Evolutionary conservation across 164 flowering plant species (phyloP).

Genomic region (Macadamia integrifolia): DNA sequence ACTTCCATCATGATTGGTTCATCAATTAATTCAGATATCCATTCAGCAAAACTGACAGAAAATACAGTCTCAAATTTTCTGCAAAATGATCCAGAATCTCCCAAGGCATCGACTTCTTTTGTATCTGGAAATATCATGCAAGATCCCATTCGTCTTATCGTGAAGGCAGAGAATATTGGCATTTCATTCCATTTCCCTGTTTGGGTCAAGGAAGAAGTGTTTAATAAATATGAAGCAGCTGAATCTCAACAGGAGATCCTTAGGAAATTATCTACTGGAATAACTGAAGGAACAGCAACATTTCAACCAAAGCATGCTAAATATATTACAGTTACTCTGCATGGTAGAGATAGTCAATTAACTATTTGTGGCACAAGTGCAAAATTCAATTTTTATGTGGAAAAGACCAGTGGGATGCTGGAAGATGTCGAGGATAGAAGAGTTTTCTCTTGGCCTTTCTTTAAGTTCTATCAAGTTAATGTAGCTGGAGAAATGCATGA

Average conservation of each 20-base stretch:
- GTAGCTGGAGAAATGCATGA: conserved; percentile 33
- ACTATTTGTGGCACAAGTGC: conserved; percentile 19
- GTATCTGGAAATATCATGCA: conserved; percentile 11
- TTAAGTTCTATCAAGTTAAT: conserved; percentile 41
- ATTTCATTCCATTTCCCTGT: conserved; percentile 55
- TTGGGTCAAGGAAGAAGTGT: conserved; percentile 16
- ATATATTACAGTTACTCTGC: conserved; percentile 35
- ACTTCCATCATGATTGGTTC: conserved; percentile 12
- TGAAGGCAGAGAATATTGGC: conserved; percentile 45
- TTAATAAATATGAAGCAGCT: conserved; percentile 8
- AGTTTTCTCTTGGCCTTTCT: conserved; percentile 50
- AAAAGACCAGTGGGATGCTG: conserved; percentile 40
- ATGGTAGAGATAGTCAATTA: conserved; percentile 43
- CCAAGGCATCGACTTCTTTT: conserved; percentile 7
- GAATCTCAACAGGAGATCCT: conserved; percentile 14
- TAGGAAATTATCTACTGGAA: conserved; percentile 11
- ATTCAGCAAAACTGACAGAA: conserved; percentile 5
- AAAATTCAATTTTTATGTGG: conserved; percentile 34
- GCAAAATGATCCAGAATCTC: conserved; percentile 14
- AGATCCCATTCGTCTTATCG: conserved; percentile 16
- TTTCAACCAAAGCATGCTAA: conserved; percentile 17
- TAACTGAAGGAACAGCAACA: conserved; percentile 14
- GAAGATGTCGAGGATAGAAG: conserved; percentile 25
- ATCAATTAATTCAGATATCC: conserved; percentile 9
- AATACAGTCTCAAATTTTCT: conserved; percentile 6